phyloP scores from a whole-genome alignment of 805 yeast genomes.

The Wickerhamiella lipophila region DNA sequence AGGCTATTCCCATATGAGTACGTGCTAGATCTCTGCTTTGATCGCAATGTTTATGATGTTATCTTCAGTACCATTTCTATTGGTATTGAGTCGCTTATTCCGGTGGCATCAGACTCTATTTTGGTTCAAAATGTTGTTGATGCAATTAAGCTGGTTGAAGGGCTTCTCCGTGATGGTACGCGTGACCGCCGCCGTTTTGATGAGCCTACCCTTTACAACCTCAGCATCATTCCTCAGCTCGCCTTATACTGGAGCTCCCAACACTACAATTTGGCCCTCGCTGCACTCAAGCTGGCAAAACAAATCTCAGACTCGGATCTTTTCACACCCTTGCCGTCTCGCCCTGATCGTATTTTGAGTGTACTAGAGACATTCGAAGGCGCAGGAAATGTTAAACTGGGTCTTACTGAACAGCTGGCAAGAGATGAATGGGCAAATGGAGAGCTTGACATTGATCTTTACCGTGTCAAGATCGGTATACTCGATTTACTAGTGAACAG shows the following conservation, averaged over 20 bases:
- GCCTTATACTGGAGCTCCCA: constrained; percentile 60
- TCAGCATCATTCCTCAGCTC: constrained; percentile 61
- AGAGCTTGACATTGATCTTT: constrained; percentile 27
- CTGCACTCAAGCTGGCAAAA: constrained; percentile 42
- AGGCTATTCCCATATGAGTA: constrained; percentile 61
- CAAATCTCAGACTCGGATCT: constrained; percentile 38
- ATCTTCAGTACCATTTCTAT: constrained; percentile 41
- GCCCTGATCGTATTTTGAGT: constrained; percentile 52
- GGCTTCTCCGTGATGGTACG: constrained; percentile 13
- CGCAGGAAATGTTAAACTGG: constrained; percentile 55
- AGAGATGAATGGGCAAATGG: constrained; percentile 24
- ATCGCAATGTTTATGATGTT: constrained; percentile 41
- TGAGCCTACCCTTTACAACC: constrained; percentile 57
- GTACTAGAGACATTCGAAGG: constrained; percentile 68
- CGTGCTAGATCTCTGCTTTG: constrained; percentile 48
- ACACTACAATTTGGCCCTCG: constrained; percentile 38
- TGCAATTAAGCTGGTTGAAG: constrained; percentile 38
- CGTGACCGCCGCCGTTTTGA: constrained; percentile 32
- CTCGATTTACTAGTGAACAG: constrained; percentile 45
- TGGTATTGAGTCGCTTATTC: constrained; percentile 47
- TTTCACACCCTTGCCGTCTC: constrained; percentile 31
- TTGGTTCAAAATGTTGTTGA: constrained; percentile 18
- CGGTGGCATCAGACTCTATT: constrained; percentile 23
- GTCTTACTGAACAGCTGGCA: constrained; percentile 53
- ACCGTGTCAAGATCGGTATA: constrained; percentile 43